Evolutionary conservation across 768 basidiomycete species (phyloP).

Genomic region (Boletus fagicola): DNA sequence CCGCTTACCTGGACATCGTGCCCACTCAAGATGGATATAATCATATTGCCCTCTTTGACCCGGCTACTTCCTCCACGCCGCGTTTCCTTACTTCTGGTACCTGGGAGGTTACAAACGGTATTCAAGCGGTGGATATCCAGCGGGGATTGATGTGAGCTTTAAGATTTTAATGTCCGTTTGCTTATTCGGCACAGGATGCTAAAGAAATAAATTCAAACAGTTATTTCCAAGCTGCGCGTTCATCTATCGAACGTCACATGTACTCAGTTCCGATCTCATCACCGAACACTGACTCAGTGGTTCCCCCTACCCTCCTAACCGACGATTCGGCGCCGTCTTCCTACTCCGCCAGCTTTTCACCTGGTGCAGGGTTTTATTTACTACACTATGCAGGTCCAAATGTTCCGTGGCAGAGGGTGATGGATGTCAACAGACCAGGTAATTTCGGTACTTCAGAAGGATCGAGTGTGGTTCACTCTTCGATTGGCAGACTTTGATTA

Average conservation of each 20-base stretch:
- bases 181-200: constrained; percentile 20
- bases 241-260: constrained; percentile 80
- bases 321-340: constrained; percentile 51
- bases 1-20: constrained; percentile 88
- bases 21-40: constrained; percentile 81
- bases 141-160: constrained; percentile 67
- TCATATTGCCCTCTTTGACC: constrained; percentile 90
- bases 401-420: constrained; percentile 83
- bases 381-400: constrained; percentile 77
- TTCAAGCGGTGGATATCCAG: constrained; percentile 67
- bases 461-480: neutral
- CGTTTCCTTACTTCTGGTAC: constrained; percentile 81
- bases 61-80: constrained; percentile 65
- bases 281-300: constrained; percentile 31
- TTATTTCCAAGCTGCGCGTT: constrained; percentile 86
- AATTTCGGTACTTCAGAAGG: constrained; percentile 17
- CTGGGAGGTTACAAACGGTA: constrained; percentile 85
- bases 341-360: constrained; percentile 76
- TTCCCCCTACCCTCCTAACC: constrained; percentile 49
- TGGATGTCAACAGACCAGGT: constrained; percentile 52
- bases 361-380: constrained; percentile 80
- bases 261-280: constrained; percentile 76
- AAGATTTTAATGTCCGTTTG: constrained; percentile 34
- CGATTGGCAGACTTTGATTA: constrained; percentile 53
- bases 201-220: constrained; percentile 40